Percentiles rank a stretch among this genome's conserved stretches.
These are phyloP conservation scores for Lichtheimia ramosa DNA, from an alignment of 371 early-diverging fungal species.

Conservation along the genomic window DNA sequence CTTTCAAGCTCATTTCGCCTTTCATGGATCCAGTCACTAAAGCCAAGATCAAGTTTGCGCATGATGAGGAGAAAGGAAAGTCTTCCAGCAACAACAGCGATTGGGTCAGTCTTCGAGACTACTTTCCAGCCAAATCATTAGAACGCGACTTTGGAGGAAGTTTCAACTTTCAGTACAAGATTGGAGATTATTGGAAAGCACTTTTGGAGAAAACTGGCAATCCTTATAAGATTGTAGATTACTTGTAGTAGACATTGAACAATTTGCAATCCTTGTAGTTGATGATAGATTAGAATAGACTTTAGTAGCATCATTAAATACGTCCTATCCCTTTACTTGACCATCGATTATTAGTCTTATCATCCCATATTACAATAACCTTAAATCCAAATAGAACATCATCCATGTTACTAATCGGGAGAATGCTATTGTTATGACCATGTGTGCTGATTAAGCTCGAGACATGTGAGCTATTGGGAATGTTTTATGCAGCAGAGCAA, in stretches of 20 bases:
- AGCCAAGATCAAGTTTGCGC: slow-evolving; percentile 79
- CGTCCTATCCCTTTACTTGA: too few species aligned
- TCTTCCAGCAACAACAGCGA: slow-evolving; percentile 29
- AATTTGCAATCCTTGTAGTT: not conserved
- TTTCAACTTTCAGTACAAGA: slow-evolving; percentile 55
- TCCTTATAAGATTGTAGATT: slow-evolving; percentile 45
- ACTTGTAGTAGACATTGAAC: slow-evolving; percentile 8
- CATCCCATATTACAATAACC: too few species aligned
- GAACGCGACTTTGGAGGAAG: slow-evolving; percentile 64
- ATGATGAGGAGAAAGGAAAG: slow-evolving; percentile 30
- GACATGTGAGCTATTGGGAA: too few species aligned
- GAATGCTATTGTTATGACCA: too few species aligned
- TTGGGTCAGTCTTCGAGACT: slow-evolving; percentile 51
- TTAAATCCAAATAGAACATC: too few species aligned
- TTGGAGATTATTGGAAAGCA: slow-evolving; percentile 61
- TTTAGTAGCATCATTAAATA: too few species aligned
- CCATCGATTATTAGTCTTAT: too few species aligned
- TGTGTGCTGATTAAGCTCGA: too few species aligned
- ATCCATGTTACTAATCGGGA: too few species aligned
- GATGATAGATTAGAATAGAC: not conserved
- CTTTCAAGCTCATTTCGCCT: slow-evolving; percentile 79
- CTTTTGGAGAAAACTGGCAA: slow-evolving; percentile 42
- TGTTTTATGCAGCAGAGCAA: not conserved
- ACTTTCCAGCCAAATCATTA: slow-evolving; percentile 54
- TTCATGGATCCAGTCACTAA: slow-evolving; percentile 93